Conservation (phyloP, 2,329 filamentous ascomycete species). For the Colletotrichum falcatum region DNA sequence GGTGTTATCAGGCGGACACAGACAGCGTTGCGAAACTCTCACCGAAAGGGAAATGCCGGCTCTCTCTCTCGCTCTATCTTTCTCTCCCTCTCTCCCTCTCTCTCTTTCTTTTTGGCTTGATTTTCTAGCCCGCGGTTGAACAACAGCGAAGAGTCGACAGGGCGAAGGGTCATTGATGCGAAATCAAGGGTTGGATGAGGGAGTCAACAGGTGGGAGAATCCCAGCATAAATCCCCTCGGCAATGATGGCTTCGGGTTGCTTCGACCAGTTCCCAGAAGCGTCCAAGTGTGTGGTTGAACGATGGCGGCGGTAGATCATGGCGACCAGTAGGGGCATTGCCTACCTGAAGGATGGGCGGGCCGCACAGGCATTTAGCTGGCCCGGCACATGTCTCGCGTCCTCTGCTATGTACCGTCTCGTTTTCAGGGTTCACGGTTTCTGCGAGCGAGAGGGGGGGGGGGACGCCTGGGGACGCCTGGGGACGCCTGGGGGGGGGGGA, state of each 20-base stretch:
- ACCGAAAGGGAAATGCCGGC: constrained; percentile 13
- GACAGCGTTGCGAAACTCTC: constrained; percentile 3
- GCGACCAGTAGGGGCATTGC: constrained; percentile 36
- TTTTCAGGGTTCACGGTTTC: constrained; percentile 42
- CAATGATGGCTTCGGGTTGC: constrained; percentile 9
- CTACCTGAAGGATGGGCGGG: constrained; percentile 33
- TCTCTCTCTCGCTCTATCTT: constrained; percentile 1
- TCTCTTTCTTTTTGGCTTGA: background rate
- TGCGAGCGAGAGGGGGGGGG: too few species aligned
- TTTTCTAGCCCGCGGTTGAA: constrained; percentile 13
- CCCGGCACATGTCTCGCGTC: constrained; percentile 39
- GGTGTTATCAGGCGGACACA: background rate
- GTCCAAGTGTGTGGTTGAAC: constrained; percentile 35
- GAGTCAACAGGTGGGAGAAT: constrained; percentile 14
- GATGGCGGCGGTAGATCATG: constrained; percentile 33
- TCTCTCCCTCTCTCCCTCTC: background rate
- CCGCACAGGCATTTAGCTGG: constrained; percentile 40
- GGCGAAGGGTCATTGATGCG: constrained; percentile 1
- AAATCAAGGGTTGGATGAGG: constrained; percentile 1
- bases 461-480: constrained; percentile 35
- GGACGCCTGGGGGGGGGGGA: too few species aligned
- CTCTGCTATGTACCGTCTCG: constrained; percentile 31
- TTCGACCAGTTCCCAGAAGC: constrained; percentile 13
- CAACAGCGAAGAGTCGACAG: constrained; percentile 10
- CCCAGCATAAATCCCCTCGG: constrained; percentile 21